phyloP scores from a whole-genome alignment of 2,329 filamentous ascomycete species.

The Graphilbum ipis-grandicollis region DNA sequence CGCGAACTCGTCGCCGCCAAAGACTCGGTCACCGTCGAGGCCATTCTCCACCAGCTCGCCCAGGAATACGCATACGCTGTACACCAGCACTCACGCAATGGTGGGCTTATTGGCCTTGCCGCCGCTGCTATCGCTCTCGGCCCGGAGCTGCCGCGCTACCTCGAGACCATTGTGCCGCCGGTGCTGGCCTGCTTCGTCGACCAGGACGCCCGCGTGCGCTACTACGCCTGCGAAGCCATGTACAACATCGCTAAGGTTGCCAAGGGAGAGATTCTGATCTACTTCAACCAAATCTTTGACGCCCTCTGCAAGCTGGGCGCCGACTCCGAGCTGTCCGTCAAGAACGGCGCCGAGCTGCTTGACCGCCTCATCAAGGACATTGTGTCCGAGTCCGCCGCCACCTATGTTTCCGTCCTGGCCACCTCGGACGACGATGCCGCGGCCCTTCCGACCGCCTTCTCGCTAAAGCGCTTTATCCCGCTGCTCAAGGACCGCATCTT shows the following conservation, averaged over 20 bases:
- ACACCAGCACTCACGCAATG: conserved; percentile 91
- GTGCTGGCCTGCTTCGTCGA: conserved; percentile 96
- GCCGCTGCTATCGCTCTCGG: conserved; percentile 92
- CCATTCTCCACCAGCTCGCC: conserved; percentile 88
- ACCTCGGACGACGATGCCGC: conserved; percentile 21
- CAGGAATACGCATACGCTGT: conserved; percentile 97
- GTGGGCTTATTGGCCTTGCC: conserved; percentile 85
- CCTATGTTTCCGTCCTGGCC: conserved; percentile 82
- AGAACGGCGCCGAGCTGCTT: conserved; percentile 90
- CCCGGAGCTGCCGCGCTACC: conserved; percentile 74
- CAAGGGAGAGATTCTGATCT: conserved; percentile 90
- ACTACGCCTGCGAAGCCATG: conserved; percentile 99
- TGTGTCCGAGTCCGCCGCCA: conserved; percentile 83
- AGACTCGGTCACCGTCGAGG: conserved; percentile 65
- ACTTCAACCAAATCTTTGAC: conserved; percentile 98
- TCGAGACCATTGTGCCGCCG: conserved; percentile 86
- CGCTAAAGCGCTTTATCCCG: conserved; percentile 77
- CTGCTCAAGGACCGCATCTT: conserved; percentile 86
- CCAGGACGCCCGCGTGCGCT: conserved; percentile 90
- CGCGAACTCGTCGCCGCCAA: conserved; percentile 62
- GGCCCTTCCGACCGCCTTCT: conserved; percentile 70
- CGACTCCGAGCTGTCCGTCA: conserved; percentile 90
- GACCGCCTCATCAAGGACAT: conserved; percentile 94
- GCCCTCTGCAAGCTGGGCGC: conserved; percentile 94
- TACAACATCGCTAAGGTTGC: conserved; percentile 99